Evolutionary conservation across 2,329 filamentous ascomycete genomes (phyloP).

Genomic region (Pestalotiopsis sp.): DNA sequence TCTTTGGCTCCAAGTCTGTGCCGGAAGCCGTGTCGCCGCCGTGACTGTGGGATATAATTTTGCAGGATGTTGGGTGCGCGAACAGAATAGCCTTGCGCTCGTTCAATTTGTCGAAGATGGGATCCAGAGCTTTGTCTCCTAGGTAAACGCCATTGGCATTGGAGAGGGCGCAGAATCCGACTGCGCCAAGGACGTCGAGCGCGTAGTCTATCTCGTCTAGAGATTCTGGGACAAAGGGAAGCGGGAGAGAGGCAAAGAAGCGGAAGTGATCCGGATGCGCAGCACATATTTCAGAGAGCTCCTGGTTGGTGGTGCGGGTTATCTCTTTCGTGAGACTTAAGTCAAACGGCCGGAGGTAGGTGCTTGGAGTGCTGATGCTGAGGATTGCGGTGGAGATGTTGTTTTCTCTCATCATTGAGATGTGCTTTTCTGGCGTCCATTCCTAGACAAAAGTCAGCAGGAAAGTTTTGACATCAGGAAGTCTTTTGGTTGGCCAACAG

Average conservation of each 20-base stretch:
- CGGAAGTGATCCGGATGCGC: slow-evolving; percentile 4
- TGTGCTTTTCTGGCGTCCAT: slow-evolving; percentile 4
- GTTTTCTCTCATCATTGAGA: slow-evolving; percentile 5
- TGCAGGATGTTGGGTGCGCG: slow-evolving; percentile 3
- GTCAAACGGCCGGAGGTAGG: slow-evolving; percentile 2
- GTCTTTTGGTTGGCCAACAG: neutral
- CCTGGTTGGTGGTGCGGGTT: neutral
- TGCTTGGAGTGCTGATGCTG: slow-evolving; percentile 5
- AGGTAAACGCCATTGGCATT: slow-evolving; percentile 7
- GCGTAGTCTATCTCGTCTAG: slow-evolving; percentile 3
- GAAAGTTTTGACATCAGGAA: too few relatives aligned
- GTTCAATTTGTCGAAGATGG: neutral
- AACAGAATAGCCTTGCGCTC: neutral
- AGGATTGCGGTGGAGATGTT: slow-evolving; percentile 7
- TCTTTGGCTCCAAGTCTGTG: neutral
- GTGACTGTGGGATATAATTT: neutral
- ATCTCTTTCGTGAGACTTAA: neutral
- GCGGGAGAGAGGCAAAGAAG: slow-evolving; percentile 2
- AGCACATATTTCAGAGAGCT: slow-evolving; percentile 4
- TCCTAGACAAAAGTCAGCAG: neutral
- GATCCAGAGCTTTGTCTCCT: slow-evolving; percentile 5
- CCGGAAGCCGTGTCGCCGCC: neutral
- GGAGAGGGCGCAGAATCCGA: neutral
- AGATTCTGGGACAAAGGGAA: neutral
- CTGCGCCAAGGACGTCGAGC: neutral